These are phyloP conservation scores for Rutstroemia sp. DNA, from an alignment of 2,329 filamentous ascomycete genomes.

Conservation along the genomic window DNA sequence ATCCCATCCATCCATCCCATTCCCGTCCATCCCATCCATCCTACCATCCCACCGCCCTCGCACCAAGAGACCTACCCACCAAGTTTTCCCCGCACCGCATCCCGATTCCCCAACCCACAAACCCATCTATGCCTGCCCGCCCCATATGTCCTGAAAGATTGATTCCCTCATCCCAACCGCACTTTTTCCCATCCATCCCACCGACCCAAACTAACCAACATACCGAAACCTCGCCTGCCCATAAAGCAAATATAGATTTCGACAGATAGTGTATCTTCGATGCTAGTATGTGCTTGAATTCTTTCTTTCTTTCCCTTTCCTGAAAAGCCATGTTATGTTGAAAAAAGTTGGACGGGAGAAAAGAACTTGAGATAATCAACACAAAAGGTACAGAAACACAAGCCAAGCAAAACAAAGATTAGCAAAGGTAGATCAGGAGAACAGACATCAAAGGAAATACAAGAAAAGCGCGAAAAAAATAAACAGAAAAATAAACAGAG, in stretches of 20 bases:
- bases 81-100: not conserved
- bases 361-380: constrained; percentile 3
- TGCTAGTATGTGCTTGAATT: constrained; percentile 1
- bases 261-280: not conserved
- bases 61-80: not conserved
- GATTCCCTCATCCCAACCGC: not conserved
- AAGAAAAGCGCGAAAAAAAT: constrained; percentile 1
- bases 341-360: not conserved
- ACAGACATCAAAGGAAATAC: not conserved
- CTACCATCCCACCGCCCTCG: not conserved
- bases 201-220: constrained; percentile 8
- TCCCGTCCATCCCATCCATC: not conserved
- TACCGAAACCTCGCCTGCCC: not conserved
- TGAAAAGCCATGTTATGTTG: not conserved
- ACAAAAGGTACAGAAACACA: not conserved
- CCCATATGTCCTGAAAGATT: constrained; percentile 3
- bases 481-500: not conserved
- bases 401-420: not conserved
- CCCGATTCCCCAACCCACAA: not conserved
- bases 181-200: not conserved
- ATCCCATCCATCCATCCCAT: not conserved
- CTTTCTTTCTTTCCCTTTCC: not conserved
- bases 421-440: not conserved
- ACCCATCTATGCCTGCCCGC: not conserved
- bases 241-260: not conserved